Base-by-base conservation (phyloP, 1,284 basidiomycete species). In the Sporisorium graminicola region DNA sequence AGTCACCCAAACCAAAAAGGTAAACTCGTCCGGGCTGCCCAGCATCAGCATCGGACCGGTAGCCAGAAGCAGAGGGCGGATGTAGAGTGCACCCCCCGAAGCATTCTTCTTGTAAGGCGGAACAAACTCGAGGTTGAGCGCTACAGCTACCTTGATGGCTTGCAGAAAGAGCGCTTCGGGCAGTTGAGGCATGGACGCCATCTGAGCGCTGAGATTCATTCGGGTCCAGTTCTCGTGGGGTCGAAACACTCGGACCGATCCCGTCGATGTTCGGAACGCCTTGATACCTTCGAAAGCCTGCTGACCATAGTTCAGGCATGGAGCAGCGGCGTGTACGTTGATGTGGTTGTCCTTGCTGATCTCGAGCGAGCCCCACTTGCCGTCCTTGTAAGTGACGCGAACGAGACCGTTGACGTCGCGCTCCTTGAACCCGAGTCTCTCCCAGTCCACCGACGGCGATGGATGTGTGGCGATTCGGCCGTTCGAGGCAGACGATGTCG, bases 291-390 rank as follows among this genome's bases (percentile, higher is more conserved):
- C 85, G 43, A 86, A 86, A 44, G 77, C 50, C 74, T 82, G 78
- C 65, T 84, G 82, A 9, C 82, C 86, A 47, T 86, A 86, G 72
- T 86, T 86, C 73, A 86, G 81, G 20, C 81, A 80, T 37, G 82
- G 77, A 18, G 80, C 80, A 26, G 82, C 84, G 35, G 81, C 78
- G 61, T 84, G 82, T 13, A 86, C 63, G 24, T 80, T 80, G 55
- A 86, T 57, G 46, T 83, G 76, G 20, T 78, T 77, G 52, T 80
- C 80, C 37, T 79, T 76, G 54, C 79, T 74, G 66, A 79, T 81
- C 56, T 77, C 76, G 26, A 75, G 73, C 35, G 54, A 29, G 26
- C 77, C 78, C 84, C 84, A 85, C 43, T 78, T 58, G 55, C 81
- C 82, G 29, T 80, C 64, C 40, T 68, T 65, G 66, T 65, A 81